Percentiles rank a stretch among this genome's conserved stretches.
Conservation (phyloP, 305 asterid species). For the Rubia tinctorum region DNA sequence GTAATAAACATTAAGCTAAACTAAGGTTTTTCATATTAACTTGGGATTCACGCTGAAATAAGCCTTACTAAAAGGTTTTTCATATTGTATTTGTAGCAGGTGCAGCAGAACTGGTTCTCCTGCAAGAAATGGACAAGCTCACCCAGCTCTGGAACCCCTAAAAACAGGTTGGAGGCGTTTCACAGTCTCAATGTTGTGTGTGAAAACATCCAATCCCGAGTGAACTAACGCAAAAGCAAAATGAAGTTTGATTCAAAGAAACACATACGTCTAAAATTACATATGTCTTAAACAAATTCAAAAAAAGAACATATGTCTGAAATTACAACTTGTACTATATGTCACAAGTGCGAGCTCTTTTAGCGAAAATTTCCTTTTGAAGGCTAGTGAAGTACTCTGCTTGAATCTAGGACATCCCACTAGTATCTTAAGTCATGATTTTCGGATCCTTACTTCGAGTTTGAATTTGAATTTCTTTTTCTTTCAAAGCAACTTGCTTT, state of each 20-base stretch:
- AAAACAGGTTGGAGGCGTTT: conserved; percentile 86
- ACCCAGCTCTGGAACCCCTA: conserved; percentile 99
- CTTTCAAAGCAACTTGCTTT: no score
- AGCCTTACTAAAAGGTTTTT: background rate
- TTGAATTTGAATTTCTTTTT: no score
- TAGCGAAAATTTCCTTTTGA: no score
- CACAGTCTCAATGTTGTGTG: conserved; percentile 92
- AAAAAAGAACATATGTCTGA: no score
- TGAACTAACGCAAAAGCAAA: conserved; percentile 70
- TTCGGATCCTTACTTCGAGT: no score
- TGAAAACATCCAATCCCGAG: conserved; percentile 94
- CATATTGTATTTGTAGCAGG: background rate
- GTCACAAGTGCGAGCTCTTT: no score
- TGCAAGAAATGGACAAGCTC: conserved; percentile 26
- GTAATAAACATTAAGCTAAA: background rate
- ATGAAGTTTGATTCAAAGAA: conserved; percentile 20
- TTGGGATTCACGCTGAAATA: background rate
- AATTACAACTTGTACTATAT: no score
- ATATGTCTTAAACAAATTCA: no score
- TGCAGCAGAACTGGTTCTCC: background rate
- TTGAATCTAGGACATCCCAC: no score
- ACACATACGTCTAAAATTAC: no score
- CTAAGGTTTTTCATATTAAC: background rate
- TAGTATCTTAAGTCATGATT: no score
- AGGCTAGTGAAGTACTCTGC: no score